These are phyloP conservation scores for Achaetomium macrosporum DNA, from an alignment of 2,329 filamentous ascomycete genomes.

Conservation along the genomic window DNA sequence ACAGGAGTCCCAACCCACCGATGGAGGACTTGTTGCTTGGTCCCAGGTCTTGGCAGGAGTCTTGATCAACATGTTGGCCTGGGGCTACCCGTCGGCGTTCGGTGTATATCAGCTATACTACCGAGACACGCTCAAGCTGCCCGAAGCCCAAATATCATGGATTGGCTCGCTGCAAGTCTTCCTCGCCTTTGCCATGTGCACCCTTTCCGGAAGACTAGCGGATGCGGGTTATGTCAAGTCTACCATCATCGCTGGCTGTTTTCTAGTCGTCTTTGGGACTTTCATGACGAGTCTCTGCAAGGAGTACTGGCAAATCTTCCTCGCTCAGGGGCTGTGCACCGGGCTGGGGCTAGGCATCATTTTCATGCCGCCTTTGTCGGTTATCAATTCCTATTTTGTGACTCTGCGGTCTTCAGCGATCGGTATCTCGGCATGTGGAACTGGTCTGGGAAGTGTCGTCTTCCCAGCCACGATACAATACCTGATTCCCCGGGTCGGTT, in stretches of 20 bases:
- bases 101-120: conserved; percentile 45
- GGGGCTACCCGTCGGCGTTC: conserved; percentile 46
- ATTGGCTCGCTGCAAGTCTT: conserved; percentile 48
- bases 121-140: conserved; percentile 30
- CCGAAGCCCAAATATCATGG: conserved; percentile 39
- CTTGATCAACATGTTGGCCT: conserved; percentile 44
- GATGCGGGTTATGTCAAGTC: conserved; percentile 44
- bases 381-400: conserved; percentile 55
- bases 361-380: conserved; percentile 46
- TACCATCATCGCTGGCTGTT: conserved; percentile 36
- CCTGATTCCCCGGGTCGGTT: conserved; percentile 56
- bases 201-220: conserved; percentile 43
- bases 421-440: conserved; percentile 54
- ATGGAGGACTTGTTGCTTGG: conserved; percentile 45
- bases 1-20: conserved; percentile 30
- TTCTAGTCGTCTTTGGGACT: conserved; percentile 40
- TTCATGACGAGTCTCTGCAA: conserved; percentile 42
- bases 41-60: conserved; percentile 43
- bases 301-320: conserved; percentile 48
- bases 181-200: conserved; percentile 43
- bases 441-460: conserved; percentile 55
- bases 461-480: conserved; percentile 55
- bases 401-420: conserved; percentile 52
- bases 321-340: conserved; percentile 49
- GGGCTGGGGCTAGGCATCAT: conserved; percentile 51